phyloP scores from a whole-genome alignment of 176 grass and related monocot species.

The Oryza officinalis region DNA sequence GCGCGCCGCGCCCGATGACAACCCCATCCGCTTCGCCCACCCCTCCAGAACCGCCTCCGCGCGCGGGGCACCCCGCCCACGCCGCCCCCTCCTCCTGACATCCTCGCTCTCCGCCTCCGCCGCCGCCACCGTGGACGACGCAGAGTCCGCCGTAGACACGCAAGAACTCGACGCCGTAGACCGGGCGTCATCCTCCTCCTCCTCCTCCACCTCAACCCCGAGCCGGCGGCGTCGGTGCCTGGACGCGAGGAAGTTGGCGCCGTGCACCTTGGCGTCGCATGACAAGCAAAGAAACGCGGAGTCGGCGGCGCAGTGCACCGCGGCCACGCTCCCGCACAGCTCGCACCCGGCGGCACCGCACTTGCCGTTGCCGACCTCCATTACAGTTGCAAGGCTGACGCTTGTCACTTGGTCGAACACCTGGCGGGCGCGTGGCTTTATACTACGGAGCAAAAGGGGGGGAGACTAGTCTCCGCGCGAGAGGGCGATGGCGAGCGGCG shows the following conservation, averaged over 20 bases:
- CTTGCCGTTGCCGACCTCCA: slow-evolving; percentile 27
- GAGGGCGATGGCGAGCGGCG: neutral
- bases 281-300: slow-evolving; percentile 67
- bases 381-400: neutral
- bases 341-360: slow-evolving; percentile 44
- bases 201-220: neutral
- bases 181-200: neutral
- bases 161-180: slow-evolving; percentile 45
- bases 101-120: neutral
- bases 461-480: neutral
- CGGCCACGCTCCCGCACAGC: slow-evolving; percentile 54
- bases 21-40: slow-evolving; percentile 44
- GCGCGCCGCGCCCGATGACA: neutral
- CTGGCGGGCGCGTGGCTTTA: neutral
- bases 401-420: neutral
- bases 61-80: neutral
- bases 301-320: slow-evolving; percentile 88
- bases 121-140: neutral
- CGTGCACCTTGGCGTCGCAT: slow-evolving; percentile 85
- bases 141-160: slow-evolving; percentile 49
- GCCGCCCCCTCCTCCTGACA: neutral
- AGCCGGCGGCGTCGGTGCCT: slow-evolving; percentile 61
- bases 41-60: slow-evolving; percentile 43
- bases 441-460: neutral
- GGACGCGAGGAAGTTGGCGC: slow-evolving; percentile 89